Evolutionary conservation across 352 stramenopile species (phyloP).

Genomic region (Phytophthora sp.): DNA sequence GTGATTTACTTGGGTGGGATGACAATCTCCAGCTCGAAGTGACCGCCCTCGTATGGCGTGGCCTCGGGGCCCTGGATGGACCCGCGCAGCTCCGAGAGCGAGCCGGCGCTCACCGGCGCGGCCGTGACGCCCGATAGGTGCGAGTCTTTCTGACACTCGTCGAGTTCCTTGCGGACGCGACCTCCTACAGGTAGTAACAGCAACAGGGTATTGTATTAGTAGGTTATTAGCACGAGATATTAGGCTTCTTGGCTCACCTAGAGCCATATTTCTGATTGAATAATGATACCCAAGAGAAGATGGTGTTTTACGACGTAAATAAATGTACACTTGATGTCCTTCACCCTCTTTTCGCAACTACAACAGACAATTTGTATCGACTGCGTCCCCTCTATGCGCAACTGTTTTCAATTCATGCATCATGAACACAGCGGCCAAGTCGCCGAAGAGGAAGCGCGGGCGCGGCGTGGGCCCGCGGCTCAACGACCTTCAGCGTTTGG

Average conservation of each 20-base stretch:
- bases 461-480: slow-evolving; percentile 33
- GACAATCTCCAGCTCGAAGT: slow-evolving; percentile 93
- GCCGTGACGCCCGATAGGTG: slow-evolving; percentile 83
- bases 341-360: too few species aligned
- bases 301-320: slow-evolving; percentile 11
- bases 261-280: slow-evolving; percentile 16
- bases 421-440: not conserved
- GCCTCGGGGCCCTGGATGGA: slow-evolving; percentile 78
- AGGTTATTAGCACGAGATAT: not conserved
- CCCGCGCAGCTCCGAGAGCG: slow-evolving; percentile 45
- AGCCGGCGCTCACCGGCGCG: slow-evolving; percentile 38
- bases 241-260: slow-evolving; percentile 1
- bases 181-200: slow-evolving; percentile 37
- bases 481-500: slow-evolving; percentile 39
- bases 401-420: too few species aligned
- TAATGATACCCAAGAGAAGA: slow-evolving; percentile 11
- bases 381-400: too few species aligned
- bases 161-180: slow-evolving; percentile 88
- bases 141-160: slow-evolving; percentile 87
- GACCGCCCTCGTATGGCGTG: slow-evolving; percentile 89
- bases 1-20: slow-evolving; percentile 90
- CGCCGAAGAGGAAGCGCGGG: slow-evolving; percentile 20
- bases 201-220: slow-evolving; percentile 5
- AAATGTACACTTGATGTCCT: not conserved
- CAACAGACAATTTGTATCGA: too few species aligned